These are phyloP conservation scores for Cytospora leucostoma DNA, from an alignment of 2,329 filamentous ascomycete genomes.

Conservation along the genomic window DNA sequence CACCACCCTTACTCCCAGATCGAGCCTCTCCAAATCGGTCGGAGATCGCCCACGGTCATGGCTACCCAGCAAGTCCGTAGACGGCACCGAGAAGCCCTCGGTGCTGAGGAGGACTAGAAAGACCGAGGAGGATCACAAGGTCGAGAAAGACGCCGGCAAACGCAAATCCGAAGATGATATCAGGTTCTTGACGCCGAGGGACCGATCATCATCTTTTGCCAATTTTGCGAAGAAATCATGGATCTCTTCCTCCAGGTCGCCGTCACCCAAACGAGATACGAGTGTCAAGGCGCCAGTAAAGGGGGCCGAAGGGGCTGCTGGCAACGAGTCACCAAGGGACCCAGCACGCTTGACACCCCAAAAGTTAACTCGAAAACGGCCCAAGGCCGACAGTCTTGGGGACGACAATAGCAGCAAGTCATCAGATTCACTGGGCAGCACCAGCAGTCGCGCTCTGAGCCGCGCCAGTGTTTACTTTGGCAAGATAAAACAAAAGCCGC, in stretches of 20 bases:
- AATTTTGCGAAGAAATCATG: constrained; percentile 55
- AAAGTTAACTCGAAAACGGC: constrained; percentile 37
- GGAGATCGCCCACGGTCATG: constrained; percentile 54
- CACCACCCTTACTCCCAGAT: constrained; percentile 36
- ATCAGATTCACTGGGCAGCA: constrained; percentile 41
- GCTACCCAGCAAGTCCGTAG: constrained; percentile 48
- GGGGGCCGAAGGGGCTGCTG: constrained; percentile 10
- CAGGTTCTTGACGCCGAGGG: constrained; percentile 39
- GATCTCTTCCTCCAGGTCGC: constrained; percentile 51
- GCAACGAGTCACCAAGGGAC: constrained; percentile 8
- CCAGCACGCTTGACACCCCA: constrained; percentile 36
- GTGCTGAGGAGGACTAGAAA: constrained; percentile 35
- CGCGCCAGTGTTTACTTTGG: constrained; percentile 52
- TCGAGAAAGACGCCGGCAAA: constrained; percentile 19
- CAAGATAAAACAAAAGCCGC: constrained; percentile 51
- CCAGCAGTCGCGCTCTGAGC: constrained; percentile 43
- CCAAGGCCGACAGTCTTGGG: constrained; percentile 33
- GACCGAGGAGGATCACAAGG: constrained; percentile 8
- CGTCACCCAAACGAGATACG: constrained; percentile 44
- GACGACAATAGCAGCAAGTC: constrained; percentile 37
- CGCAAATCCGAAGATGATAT: constrained; percentile 30
- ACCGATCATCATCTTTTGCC: constrained; percentile 49
- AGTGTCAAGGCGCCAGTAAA: constrained; percentile 29
- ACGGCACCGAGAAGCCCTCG: constrained; percentile 35
- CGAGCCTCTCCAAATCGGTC: constrained; percentile 47